These are phyloP conservation scores for Sporothrix protearum DNA, from an alignment of 2,329 filamentous ascomycete species.

Conservation along the genomic window DNA sequence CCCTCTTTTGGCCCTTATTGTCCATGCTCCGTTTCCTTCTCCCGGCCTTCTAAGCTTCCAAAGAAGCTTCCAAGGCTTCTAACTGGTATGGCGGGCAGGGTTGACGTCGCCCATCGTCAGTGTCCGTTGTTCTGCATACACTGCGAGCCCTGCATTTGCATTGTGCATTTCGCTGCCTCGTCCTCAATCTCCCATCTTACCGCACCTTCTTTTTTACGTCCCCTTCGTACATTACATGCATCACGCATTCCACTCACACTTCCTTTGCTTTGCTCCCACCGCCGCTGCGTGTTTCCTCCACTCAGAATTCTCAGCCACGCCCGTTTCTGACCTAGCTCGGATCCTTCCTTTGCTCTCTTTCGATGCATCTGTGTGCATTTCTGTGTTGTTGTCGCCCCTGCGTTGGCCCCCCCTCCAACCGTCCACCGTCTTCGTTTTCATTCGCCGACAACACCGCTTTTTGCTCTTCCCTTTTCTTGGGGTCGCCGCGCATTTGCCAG, in stretches of 20 bases:
- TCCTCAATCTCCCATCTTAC: conserved; percentile 11
- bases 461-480: not conserved
- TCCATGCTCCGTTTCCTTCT: conserved; percentile 11
- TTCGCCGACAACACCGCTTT: not conserved
- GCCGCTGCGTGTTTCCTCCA: not conserved
- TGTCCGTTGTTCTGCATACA: not conserved
- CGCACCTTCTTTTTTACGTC: not conserved
- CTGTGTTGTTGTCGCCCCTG: not conserved
- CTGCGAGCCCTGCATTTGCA: not conserved
- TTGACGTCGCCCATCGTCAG: not conserved
- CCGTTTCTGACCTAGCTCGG: conserved; percentile 3
- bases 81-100: not conserved
- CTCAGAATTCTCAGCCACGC: conserved; percentile 1
- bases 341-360: not conserved
- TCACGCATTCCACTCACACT: conserved; percentile 8
- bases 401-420: conserved; percentile 1
- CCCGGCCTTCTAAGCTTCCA: not conserved
- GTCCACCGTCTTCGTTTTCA: not conserved
- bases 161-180: not conserved
- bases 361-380: not conserved
- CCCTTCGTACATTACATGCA: not conserved
- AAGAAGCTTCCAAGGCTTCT: conserved; percentile 4
- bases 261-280: not conserved
- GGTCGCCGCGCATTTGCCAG: not conserved
- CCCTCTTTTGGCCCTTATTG: not conserved